Base-by-base conservation (phyloP, 768 basidiomycete species). In the Phaeotremella fagi region DNA sequence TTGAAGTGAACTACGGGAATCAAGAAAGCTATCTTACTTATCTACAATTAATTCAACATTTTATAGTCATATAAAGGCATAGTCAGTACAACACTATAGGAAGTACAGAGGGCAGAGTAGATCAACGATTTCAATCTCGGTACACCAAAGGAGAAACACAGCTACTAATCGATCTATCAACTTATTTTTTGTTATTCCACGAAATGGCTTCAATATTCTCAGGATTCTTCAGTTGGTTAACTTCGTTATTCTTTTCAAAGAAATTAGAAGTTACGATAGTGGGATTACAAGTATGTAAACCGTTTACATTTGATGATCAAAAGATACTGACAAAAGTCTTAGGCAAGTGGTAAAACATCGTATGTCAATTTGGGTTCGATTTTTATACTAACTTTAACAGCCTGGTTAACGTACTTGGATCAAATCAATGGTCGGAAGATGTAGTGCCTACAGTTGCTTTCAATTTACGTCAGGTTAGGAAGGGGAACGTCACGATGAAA, bases 391-490 rank as follows among this genome's bases (percentile, higher is more conserved):
- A 20, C 47, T 29, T 6, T 15, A 29, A 48, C 48, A 73, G 72
- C 4, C 59, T 95, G 48, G 88, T 92, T 25, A 90, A 94, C 70
- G 87, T 92, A 11, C 82, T 95, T 20, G 86, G 86, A 3, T 86
- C 84, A 26, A 72, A 66, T 31, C 75, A 92, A 83, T 95, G 89
- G 87, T 89, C 87, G 54, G 89, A 92, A 77, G 91, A 94, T 50
- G 89, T 91, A n/a, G 90, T 90, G 0, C 91, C 91, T 0, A 95
- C 91, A 1, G 87, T 95, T 20, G 89, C 90, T 5, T 95, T 90
- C 78, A 91, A 90, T 63, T 84, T 90, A 65, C 81, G 88, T 18
- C 89, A 88, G 72, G 84, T 94, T 12, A 79, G 85, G 57, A 90
- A 88, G 66, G 90, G 89, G 12, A 92, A 90, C 55, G 84, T 94